Evolutionary conservation across 495 filamentous ascomycete genomes (phyloP).

Genomic region (Hypoxylon crocopeplum): DNA sequence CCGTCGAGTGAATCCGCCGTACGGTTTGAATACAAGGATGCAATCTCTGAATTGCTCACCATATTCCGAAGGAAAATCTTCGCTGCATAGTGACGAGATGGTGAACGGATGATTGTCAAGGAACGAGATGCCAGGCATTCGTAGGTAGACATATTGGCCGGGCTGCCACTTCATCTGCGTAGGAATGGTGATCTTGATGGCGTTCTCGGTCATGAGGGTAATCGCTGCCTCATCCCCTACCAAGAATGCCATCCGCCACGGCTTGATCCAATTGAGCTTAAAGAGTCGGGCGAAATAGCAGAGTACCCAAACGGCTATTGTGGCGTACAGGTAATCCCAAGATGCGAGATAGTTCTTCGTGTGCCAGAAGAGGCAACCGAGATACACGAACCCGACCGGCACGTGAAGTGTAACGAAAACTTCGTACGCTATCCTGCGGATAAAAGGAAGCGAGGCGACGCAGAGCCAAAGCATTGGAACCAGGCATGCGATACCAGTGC

Average conservation of each 20-base stretch:
- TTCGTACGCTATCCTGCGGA: conserved; percentile 72
- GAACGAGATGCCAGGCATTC: conserved; percentile 88
- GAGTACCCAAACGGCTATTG: conserved; percentile 76
- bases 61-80: conserved; percentile 87
- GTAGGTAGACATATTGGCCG: conserved; percentile 92
- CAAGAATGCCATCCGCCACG: conserved; percentile 77
- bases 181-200: conserved; percentile 90
- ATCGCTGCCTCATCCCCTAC: conserved; percentile 88
- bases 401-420: conserved; percentile 83
- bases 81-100: conserved; percentile 83
- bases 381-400: conserved; percentile 78
- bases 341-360: conserved; percentile 90
- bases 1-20: conserved; percentile 83
- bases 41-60: conserved; percentile 87
- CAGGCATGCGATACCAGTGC: conserved; percentile 86
- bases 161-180: conserved; percentile 93
- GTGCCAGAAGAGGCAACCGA: conserved; percentile 94
- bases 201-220: conserved; percentile 86
- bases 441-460: conserved; percentile 77
- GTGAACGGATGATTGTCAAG: conserved; percentile 97
- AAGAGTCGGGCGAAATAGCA: conserved; percentile 70
- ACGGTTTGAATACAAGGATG: conserved; percentile 88
- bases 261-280: conserved; percentile 88
- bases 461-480: conserved; percentile 82
- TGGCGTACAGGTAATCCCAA: conserved; percentile 89